Evolutionary conservation across 768 basidiomycete genomes (phyloP).

Genomic region (Termitomyces eurrhizus): DNA sequence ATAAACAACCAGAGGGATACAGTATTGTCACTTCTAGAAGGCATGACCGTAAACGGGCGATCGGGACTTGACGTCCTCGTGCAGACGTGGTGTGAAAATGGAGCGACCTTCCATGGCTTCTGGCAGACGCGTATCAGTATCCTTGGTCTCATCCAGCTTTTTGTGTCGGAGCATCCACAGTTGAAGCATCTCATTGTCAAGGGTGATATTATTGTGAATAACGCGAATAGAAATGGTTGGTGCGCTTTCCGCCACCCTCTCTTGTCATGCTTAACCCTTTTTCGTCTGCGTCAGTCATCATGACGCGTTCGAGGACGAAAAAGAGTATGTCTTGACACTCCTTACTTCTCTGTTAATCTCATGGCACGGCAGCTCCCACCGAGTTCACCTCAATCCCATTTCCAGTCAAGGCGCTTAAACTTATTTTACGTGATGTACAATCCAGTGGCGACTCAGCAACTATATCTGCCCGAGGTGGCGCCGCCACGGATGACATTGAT

Average conservation of each 20-base stretch:
- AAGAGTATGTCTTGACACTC: slow-evolving; percentile 51
- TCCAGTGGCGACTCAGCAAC: slow-evolving; percentile 71
- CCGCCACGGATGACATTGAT: slow-evolving; percentile 48
- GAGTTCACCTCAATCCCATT: slow-evolving; percentile 85
- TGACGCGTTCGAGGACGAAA: slow-evolving; percentile 92
- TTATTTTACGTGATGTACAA: slow-evolving; percentile 81
- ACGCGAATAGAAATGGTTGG: slow-evolving; percentile 79
- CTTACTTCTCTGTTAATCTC: slow-evolving; percentile 9
- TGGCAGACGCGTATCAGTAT: slow-evolving; percentile 89
- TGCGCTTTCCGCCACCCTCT: slow-evolving; percentile 7
- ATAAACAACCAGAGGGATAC: slow-evolving; percentile 83
- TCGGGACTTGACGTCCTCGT: slow-evolving; percentile 85
- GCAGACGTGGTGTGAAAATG: slow-evolving; percentile 92
- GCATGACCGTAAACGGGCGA: slow-evolving; percentile 53
- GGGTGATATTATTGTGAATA: slow-evolving; percentile 86
- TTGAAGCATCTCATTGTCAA: slow-evolving; percentile 74
- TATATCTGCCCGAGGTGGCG: slow-evolving; percentile 47
- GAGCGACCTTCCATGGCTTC: slow-evolving; percentile 90
- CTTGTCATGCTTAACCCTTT: slow-evolving; percentile 21
- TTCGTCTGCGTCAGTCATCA: slow-evolving; percentile 64
- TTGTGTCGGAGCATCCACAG: slow-evolving; percentile 59
- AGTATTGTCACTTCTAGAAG: slow-evolving; percentile 74
- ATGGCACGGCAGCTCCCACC: slow-evolving; percentile 58
- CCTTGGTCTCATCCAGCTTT: slow-evolving; percentile 75
- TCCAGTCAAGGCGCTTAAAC: slow-evolving; percentile 89